Evolutionary conservation across 805 yeast species (phyloP).

Genomic region (Candida krabiensis): DNA sequence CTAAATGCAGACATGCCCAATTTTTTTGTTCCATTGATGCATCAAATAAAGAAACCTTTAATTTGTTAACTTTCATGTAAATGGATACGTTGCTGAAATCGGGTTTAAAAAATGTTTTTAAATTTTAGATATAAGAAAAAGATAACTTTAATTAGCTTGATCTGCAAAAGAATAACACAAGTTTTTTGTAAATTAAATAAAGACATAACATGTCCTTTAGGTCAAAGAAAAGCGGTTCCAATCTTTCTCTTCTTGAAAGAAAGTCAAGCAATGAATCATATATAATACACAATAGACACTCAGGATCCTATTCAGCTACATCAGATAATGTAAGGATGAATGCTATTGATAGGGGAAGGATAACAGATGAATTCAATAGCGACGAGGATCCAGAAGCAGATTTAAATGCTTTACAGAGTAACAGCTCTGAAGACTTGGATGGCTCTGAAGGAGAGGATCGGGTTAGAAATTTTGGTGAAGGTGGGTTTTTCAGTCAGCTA

Average conservation of each 20-base stretch:
- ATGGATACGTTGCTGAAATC: too few species aligned
- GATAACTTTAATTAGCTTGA: too few species aligned
- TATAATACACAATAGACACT: conserved; percentile 5
- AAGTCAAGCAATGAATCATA: conserved; percentile 11
- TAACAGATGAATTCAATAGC: conserved; percentile 4
- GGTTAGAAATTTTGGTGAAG: conserved; percentile 2
- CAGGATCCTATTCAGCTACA: neutral
- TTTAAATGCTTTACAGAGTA: conserved; percentile 17
- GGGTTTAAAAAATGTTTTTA: too few species aligned
- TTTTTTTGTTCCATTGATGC: too few species aligned
- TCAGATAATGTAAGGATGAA: neutral
- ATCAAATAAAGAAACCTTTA: too few species aligned
- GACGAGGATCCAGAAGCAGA: conserved; percentile 23
- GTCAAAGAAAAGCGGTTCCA: conserved; percentile 2
- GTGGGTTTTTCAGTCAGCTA: conserved; percentile 3
- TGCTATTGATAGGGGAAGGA: neutral
- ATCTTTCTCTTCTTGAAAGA: conserved; percentile 13
- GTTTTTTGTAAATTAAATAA: too few species aligned
- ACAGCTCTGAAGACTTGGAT: conserved; percentile 5
- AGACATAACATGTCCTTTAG: neutral
- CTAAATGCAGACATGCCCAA: too few species aligned
- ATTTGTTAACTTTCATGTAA: too few species aligned
- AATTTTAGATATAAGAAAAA: too few species aligned
- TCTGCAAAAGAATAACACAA: too few species aligned
- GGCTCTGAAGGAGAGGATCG: conserved; percentile 5